Percentiles rank a stretch among this genome's conserved stretches.
Evolutionary conservation across 2,329 filamentous ascomycete species (phyloP).

Genomic region (Ophiostoma piceae): DNA sequence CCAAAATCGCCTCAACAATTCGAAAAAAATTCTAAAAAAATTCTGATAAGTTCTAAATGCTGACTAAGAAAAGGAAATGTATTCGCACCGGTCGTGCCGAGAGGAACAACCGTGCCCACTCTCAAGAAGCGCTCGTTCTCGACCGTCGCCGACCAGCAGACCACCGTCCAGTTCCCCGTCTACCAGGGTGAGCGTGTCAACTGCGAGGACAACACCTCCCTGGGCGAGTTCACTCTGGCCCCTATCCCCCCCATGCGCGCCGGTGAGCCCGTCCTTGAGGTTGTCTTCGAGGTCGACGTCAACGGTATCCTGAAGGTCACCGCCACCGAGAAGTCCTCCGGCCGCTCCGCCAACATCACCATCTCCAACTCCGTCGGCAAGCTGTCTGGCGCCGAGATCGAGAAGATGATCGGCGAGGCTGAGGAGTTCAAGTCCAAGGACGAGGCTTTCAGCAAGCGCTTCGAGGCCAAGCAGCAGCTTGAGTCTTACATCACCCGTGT

Average conservation of each 20-base stretch:
- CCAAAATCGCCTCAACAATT: not conserved
- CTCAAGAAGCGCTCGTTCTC: slow-evolving; percentile 89
- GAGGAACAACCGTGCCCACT: slow-evolving; percentile 69
- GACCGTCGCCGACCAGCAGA: slow-evolving; percentile 71
- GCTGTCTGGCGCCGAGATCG: slow-evolving; percentile 88
- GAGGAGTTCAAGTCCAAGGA: slow-evolving; percentile 98
- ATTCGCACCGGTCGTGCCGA: slow-evolving; percentile 86
- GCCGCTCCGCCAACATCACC: slow-evolving; percentile 97
- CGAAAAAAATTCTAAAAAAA: too few species aligned
- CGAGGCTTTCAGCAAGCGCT: slow-evolving; percentile 98
- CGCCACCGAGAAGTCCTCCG: slow-evolving; percentile 97
- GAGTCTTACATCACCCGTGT: slow-evolving; percentile 98
- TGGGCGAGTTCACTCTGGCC: slow-evolving; percentile 94
- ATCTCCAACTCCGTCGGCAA: slow-evolving; percentile 99
- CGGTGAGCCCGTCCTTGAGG: slow-evolving; percentile 93
- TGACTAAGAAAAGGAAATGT: slow-evolving; percentile 63
- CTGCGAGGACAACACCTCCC: slow-evolving; percentile 96
- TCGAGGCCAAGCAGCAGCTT: slow-evolving; percentile 98
- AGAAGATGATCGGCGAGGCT: slow-evolving; percentile 95
- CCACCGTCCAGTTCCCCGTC: slow-evolving; percentile 84
- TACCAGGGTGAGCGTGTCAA: slow-evolving; percentile 97
- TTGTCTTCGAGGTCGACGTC: slow-evolving; percentile 98
- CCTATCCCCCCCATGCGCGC: slow-evolving; percentile 84
- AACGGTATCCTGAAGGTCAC: slow-evolving; percentile 99
- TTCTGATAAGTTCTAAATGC: not conserved